Conservation (phyloP, 2,329 filamentous ascomycete genomes). For the Ceratocystis ficicola region DNA sequence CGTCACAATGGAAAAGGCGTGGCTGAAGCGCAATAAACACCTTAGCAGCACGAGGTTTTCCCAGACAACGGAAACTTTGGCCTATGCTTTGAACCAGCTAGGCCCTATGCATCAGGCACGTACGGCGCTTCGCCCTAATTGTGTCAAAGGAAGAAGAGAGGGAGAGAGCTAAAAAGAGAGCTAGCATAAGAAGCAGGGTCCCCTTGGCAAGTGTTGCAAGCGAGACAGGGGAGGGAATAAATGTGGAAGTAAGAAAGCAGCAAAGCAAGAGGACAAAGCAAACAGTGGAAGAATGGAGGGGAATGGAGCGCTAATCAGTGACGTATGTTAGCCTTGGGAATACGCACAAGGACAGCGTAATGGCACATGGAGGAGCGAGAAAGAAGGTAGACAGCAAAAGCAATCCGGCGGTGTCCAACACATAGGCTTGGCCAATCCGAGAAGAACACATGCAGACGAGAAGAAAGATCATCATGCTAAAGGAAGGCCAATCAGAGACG, state of each 20-base stretch:
- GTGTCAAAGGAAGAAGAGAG: not conserved
- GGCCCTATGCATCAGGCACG: not conserved
- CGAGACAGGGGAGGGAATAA: not conserved
- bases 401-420: not conserved
- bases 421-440: not conserved
- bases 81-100: not conserved
- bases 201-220: not conserved
- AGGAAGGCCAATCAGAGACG: not conserved
- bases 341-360: not conserved
- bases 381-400: not conserved
- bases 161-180: not conserved
- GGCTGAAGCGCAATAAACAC: not conserved
- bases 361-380: not conserved
- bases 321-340: not conserved
- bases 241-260: not conserved
- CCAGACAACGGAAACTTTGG: not conserved
- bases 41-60: not conserved
- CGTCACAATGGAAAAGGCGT: not conserved
- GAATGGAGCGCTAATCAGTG: not conserved
- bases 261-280: not conserved
- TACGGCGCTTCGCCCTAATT: not conserved
- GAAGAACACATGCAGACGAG: not conserved
- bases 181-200: not conserved
- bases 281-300: too few species aligned
- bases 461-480: not conserved